phyloP scores from a whole-genome alignment of 805 yeast genomes.

The Vanderwaltozyma yarrowii region DNA sequence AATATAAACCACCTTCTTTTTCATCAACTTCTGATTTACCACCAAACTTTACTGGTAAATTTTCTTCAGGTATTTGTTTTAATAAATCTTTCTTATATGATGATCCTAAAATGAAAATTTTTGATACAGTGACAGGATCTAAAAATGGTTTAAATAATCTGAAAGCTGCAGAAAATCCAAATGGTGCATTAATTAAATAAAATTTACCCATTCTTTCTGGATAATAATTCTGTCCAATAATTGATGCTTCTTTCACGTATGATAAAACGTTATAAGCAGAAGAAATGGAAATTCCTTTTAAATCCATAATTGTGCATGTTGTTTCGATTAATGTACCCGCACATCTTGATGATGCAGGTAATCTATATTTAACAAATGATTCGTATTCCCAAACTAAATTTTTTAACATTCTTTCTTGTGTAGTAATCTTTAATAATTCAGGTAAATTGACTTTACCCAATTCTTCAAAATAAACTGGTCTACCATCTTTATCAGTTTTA shows the following conservation, averaged over 20 bases:
- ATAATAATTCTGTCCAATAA: conserved; percentile 92
- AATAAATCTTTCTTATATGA: conserved; percentile 72
- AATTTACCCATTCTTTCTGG: conserved; percentile 99
- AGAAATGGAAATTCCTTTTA: conserved; percentile 84
- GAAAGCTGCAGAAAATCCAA: conserved; percentile 93
- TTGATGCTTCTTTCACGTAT: conserved; percentile 87
- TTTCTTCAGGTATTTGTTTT: conserved; percentile 88
- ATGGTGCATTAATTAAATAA: conserved; percentile 92
- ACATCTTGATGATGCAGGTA: conserved; percentile 91
- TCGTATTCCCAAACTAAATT: conserved; percentile 98
- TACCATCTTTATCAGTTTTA: conserved; percentile 92
- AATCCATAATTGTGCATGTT: conserved; percentile 89
- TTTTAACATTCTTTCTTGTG: conserved; percentile 91
- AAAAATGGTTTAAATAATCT: conserved; percentile 83
- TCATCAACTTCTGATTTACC: conserved; percentile 62
- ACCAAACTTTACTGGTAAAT: conserved; percentile 86
- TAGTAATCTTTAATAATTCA: conserved; percentile 87
- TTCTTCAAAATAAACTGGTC: conserved; percentile 93
- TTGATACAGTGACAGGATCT: conserved; percentile 95
- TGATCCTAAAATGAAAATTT: conserved; percentile 78
- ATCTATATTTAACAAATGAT: conserved; percentile 68
- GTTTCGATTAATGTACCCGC: conserved; percentile 77
- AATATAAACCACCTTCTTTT: conserved; percentile 67
- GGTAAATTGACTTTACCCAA: conserved; percentile 82
- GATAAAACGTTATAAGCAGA: conserved; percentile 77